phyloP scores from a whole-genome alignment of 2,329 filamentous ascomycete genomes.

The Cytospora piceae region DNA sequence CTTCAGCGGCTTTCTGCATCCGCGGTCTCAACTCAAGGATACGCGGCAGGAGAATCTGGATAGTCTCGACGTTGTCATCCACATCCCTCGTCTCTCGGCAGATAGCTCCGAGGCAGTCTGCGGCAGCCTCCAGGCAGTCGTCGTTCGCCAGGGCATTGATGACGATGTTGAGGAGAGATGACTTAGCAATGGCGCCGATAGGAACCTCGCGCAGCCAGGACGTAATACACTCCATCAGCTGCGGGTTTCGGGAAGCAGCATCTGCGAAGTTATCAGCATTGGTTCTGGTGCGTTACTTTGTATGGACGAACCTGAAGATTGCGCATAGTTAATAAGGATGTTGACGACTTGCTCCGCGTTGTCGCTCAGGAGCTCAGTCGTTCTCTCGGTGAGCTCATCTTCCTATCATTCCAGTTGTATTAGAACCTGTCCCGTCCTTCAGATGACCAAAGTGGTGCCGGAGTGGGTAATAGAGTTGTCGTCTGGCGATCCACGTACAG shows the following conservation, averaged over 20 bases:
- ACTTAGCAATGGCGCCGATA: constrained; percentile 79
- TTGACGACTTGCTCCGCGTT: constrained; percentile 87
- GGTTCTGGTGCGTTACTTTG: neutral
- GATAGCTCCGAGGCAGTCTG: constrained; percentile 91
- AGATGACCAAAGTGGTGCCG: constrained; percentile 39
- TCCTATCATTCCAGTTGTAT: constrained; percentile 67
- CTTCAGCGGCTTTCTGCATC: constrained; percentile 73
- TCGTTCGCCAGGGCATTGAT: constrained; percentile 78
- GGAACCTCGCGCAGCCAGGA: constrained; percentile 97
- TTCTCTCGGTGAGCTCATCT: constrained; percentile 88
- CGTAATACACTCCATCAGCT: constrained; percentile 91
- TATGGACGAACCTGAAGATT: constrained; percentile 76
- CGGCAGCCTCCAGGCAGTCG: constrained; percentile 79
- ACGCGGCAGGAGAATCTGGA: constrained; percentile 80
- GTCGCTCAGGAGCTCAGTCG: constrained; percentile 85
- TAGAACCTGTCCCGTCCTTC: constrained; percentile 48
- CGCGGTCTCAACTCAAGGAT: constrained; percentile 77
- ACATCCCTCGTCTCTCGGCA: constrained; percentile 92
- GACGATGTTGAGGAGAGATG: constrained; percentile 80
- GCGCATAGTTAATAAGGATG: constrained; percentile 86
- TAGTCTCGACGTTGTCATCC: constrained; percentile 82
- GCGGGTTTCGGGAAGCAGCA: constrained; percentile 80
- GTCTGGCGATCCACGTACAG: constrained; percentile 79
- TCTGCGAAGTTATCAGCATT: constrained; percentile 51
- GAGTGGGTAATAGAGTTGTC: constrained; percentile 47